Evolutionary conservation across 495 filamentous ascomycete genomes (phyloP).

Genomic region (Penicillium coprophilum): DNA sequence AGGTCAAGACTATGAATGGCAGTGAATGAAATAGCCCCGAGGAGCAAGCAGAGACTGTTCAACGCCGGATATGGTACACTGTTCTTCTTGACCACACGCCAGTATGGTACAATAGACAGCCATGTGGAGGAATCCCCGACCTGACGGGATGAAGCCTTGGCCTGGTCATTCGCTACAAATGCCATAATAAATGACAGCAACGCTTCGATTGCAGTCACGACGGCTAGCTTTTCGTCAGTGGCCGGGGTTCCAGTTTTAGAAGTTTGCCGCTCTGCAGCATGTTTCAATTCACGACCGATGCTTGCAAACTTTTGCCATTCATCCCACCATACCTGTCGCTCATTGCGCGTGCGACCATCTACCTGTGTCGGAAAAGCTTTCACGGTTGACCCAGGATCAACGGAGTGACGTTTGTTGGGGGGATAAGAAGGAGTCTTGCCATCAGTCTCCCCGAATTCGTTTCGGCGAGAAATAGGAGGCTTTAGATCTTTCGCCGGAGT

Average conservation of each 20-base stretch:
- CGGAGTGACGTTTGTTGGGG: conserved; percentile 27
- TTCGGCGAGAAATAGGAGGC: conserved; percentile 24
- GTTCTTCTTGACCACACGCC: conserved; percentile 44
- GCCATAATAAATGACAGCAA: conserved; percentile 52
- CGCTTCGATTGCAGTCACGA: conserved; percentile 47
- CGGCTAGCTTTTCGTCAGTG: conserved; percentile 42
- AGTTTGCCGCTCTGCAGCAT: conserved; percentile 44
- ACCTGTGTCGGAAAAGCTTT: conserved; percentile 34
- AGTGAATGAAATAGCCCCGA: conserved; percentile 50
- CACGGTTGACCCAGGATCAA: conserved; percentile 23
- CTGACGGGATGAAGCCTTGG: conserved; percentile 34
- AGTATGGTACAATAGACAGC: conserved; percentile 51
- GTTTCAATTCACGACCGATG: conserved; percentile 50
- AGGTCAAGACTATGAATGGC: conserved; percentile 47
- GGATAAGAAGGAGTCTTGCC: conserved; percentile 30
- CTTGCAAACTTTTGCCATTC: conserved; percentile 45
- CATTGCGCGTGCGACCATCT: conserved; percentile 32
- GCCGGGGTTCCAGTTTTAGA: conserved; percentile 30
- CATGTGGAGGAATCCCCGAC: conserved; percentile 45
- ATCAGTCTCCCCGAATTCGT: conserved; percentile 30
- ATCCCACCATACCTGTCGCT: conserved; percentile 45
- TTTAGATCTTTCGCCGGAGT: conserved; percentile 38
- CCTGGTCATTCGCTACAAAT: conserved; percentile 49
- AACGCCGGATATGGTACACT: conserved; percentile 40
- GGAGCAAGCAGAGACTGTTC: conserved; percentile 42